Evolutionary conservation across 768 basidiomycete genomes (phyloP), one percentile per base, ranked within the genome.

Genomic region (Russula dissimulans): DNA sequence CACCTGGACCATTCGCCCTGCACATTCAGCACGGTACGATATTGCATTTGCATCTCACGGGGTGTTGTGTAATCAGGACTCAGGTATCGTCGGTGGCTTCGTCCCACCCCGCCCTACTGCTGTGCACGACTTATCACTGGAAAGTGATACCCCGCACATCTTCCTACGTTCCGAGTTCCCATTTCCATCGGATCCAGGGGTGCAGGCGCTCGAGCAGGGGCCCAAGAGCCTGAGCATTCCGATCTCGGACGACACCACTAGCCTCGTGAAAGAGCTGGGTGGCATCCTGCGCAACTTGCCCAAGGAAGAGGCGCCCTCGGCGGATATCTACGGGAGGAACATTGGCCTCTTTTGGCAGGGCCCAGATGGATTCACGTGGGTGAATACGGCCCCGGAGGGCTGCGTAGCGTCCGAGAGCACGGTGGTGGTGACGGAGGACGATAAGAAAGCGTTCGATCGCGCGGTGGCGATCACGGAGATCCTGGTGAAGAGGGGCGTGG

Each of bases 31-130:
- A 79, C 68, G 86, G 86, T 82, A 63, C 15, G 72, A 65, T 3
- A 31, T 29, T 14, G 26, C 39, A 11, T 29, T 34, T 11, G 11
- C 15, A 22, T 29, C 32, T 47, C 18, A 32, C 17, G 43, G 50
- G 32, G 53, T 53, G 15, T 3, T 58, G 51, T 34, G 52, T 61
- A 38, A 43, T 12, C 38, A 26, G 14, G 15, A 38, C 47, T 10
- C 36, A 91, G 89, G 89, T 60, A 91, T 90, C 69, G 71, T 74
- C 12, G 89, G 89, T 34, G 89, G 89, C 44, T 87, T 91, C 67
- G 82, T 81, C 12, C 85, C 87, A 0, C 83, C 89, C 4, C 83
- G 75, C 7, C 83, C 86, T 3, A 72, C 72, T 31, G 81, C 80
- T 14, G 72, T 85, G 66, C 75, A 81, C 68, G 76, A 75, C 29